These are phyloP conservation scores for Polyporus tsugae DNA, from an alignment of 1,284 basidiomycete species.

Conservation along the genomic window DNA sequence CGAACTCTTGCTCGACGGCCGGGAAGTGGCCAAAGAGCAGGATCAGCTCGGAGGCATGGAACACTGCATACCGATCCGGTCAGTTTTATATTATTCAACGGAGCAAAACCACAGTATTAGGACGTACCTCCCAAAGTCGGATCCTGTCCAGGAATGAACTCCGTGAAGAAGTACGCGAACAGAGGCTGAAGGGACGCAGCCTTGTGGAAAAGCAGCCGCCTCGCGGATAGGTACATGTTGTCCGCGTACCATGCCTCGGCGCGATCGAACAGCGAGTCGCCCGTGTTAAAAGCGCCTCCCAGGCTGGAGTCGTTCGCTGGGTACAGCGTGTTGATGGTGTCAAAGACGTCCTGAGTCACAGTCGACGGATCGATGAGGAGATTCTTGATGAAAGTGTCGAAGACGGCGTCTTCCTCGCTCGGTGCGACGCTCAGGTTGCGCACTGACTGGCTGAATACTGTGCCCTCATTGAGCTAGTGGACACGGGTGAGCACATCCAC, in stretches of 20 bases:
- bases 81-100: neutral
- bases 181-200: constrained; percentile 56
- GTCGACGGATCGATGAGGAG: constrained; percentile 60
- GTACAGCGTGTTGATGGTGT: constrained; percentile 50
- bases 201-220: constrained; percentile 57
- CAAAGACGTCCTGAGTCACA: constrained; percentile 48
- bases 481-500: constrained; percentile 6
- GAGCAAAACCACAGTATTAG: neutral
- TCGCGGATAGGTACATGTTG: constrained; percentile 59
- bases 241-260: constrained; percentile 64
- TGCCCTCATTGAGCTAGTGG: constrained; percentile 61
- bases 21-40: constrained; percentile 58
- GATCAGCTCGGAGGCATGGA: constrained; percentile 58
- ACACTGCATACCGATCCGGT: constrained; percentile 45
- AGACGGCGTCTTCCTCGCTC: constrained; percentile 47
- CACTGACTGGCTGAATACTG: constrained; percentile 50
- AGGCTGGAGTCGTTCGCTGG: constrained; percentile 55
- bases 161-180: constrained; percentile 62
- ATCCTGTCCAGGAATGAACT: constrained; percentile 59
- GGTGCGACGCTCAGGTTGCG: constrained; percentile 46
- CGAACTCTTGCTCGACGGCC: constrained; percentile 53
- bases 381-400: constrained; percentile 54
- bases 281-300: constrained; percentile 62
- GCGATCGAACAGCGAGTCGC: constrained; percentile 65
- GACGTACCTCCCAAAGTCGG: constrained; percentile 49